These are phyloP conservation scores for Ascocoryne sarcoides DNA, from an alignment of 2,329 filamentous ascomycete genomes.

Conservation along the genomic window DNA sequence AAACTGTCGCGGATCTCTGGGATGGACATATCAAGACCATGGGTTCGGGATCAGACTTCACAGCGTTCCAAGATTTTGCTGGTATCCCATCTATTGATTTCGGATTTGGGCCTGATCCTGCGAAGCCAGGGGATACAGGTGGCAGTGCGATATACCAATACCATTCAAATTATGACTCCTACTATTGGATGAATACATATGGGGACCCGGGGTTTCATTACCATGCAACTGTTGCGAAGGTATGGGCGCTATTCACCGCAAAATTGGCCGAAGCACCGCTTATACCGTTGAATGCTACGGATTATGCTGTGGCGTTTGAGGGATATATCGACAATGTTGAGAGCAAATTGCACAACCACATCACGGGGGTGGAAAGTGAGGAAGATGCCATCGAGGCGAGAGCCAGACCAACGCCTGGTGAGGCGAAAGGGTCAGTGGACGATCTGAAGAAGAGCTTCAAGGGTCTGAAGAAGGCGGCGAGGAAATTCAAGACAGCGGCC, in stretches of 20 bases:
- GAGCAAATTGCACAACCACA: slow-evolving; percentile 20
- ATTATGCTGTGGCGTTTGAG: slow-evolving; percentile 31
- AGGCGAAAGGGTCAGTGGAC: slow-evolving; percentile 15
- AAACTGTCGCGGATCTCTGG: slow-evolving; percentile 38
- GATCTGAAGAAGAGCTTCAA: slow-evolving; percentile 22
- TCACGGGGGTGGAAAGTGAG: slow-evolving; percentile 14
- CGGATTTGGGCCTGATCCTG: slow-evolving; percentile 36
- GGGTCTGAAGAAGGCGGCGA: slow-evolving; percentile 21
- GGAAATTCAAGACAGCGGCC: slow-evolving; percentile 17
- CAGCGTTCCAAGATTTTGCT: slow-evolving; percentile 53
- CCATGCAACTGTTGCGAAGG: slow-evolving; percentile 48
- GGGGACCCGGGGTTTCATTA: slow-evolving; percentile 60
- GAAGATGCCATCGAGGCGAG: slow-evolving; percentile 24
- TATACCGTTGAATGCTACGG: slow-evolving; percentile 42
- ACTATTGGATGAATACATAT: slow-evolving; percentile 73
- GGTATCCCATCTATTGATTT: slow-evolving; percentile 46
- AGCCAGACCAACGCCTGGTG: slow-evolving; percentile 16
- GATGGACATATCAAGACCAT: slow-evolving; percentile 45
- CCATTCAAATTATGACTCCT: slow-evolving; percentile 78
- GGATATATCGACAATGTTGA: slow-evolving; percentile 25
- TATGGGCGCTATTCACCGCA: slow-evolving; percentile 42
- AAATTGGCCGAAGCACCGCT: slow-evolving; percentile 41
- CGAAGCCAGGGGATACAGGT: slow-evolving; percentile 9
- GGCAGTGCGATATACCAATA: slow-evolving; percentile 58
- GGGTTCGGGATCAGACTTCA: slow-evolving; percentile 60